Conservation (phyloP, 1,284 basidiomycete genomes). For the Cutaneotrichosporon sp. region DNA sequence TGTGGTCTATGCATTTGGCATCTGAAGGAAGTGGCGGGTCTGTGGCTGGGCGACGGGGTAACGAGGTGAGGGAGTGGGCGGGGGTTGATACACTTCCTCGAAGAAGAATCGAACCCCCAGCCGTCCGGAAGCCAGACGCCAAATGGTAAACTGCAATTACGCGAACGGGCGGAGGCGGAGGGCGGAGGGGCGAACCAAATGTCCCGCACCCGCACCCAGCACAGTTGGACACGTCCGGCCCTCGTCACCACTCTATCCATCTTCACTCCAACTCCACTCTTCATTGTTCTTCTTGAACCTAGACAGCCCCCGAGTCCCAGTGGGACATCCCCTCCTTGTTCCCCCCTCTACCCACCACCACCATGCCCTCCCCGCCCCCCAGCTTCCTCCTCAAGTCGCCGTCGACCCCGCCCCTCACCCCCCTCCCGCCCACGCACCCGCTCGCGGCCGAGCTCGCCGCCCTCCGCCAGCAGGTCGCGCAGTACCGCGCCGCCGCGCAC, state of each 20-base stretch:
- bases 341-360: no score
- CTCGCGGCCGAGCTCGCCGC: slow-evolving; percentile 65
- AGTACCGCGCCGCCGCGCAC: slow-evolving; percentile 59
- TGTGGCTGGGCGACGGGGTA: no score
- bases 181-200: not conserved
- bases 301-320: no score
- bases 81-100: no score
- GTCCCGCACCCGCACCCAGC: not conserved
- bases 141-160: no score
- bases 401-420: slow-evolving; percentile 23
- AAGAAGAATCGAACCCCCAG: no score
- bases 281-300: not conserved
- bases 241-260: no score
- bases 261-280: not conserved
- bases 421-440: slow-evolving; percentile 59
- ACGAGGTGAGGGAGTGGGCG: no score
- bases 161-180: no score
- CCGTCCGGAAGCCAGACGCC: no score
- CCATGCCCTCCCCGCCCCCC: not conserved
- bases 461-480: slow-evolving; percentile 63
- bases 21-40: no score
- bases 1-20: not conserved
- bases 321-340: no score
- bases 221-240: not conserved
- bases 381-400: not conserved